Base-by-base conservation (phyloP, 169 alveolate genomes). In the Eimeria praecox region DNA sequence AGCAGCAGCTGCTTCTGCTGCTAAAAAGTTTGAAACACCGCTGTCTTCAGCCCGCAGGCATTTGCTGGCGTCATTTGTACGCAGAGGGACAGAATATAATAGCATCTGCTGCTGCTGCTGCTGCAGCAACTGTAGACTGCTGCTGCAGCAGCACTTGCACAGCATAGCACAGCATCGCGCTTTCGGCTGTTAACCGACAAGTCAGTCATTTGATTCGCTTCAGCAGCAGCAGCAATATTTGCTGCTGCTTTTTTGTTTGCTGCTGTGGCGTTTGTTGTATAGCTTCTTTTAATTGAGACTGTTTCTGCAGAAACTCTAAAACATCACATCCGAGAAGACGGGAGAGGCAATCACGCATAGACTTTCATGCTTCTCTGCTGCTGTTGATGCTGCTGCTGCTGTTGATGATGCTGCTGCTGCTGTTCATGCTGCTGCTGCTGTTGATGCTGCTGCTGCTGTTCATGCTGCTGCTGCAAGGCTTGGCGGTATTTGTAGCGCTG, bases 161-260 rank as follows among this genome's bases (percentile, higher is more conserved):
- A 20, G 69, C 20, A n/a, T n/a, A n/a, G 42, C 77, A 8, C 77
- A n/a, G 77, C 77, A 66, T 16, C 10, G 42, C 38, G n/a, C n/a
- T n/a, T n/a, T n/a, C n/a, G n/a, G n/a, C n/a, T n/a, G n/a, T n/a
- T n/a, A n/a, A n/a, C n/a, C n/a, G n/a, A n/a, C n/a, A n/a, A n/a
- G n/a, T n/a, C n/a, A n/a, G n/a, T n/a, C n/a, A n/a, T n/a, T n/a
- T n/a, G n/a, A n/a, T n/a, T n/a, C 24, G 42, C 77, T 10, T n/a
- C 77, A 66, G 77, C 42, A 66, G 77, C 77, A 66, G 77, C 77
- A n/a, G 77, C 77, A 66, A 30, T 4, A 66, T 2, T 20, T n/a
- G 77, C 42, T 9, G 77, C 73, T 18, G 33, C n/a, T 22, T 9
- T 22, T 9, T 24, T 27, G 24, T 62, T 66, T 66, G 77, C 40